Percentiles rank a stretch among this genome's conserved stretches.
Conservation (phyloP, 2,329 filamentous ascomycete species). For the Lachnellula subtilissima region DNA sequence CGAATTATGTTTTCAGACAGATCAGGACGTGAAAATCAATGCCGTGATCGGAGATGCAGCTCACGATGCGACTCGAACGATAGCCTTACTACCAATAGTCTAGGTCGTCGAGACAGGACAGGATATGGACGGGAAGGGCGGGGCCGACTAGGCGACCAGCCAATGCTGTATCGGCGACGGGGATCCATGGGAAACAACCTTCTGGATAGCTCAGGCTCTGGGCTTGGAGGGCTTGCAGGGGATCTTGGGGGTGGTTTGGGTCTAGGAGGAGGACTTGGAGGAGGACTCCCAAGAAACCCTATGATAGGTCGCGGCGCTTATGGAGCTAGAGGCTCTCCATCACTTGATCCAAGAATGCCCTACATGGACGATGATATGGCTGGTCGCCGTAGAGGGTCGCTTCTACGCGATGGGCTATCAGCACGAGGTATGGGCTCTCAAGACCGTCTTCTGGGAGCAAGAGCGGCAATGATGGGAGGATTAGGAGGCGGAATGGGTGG, state of each 20-base stretch:
- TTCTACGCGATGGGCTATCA: neutral
- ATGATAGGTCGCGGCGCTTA: neutral
- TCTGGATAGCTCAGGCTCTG: conserved; percentile 6
- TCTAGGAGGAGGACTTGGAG: conserved; percentile 1
- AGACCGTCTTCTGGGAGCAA: neutral
- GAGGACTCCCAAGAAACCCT: neutral
- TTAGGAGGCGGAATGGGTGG: neutral
- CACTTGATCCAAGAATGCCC: neutral
- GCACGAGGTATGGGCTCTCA: neutral
- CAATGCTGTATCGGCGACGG: conserved; percentile 7
- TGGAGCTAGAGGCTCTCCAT: neutral
- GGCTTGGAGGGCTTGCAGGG: neutral
- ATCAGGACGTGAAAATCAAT: neutral
- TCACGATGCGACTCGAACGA: conserved; percentile 2
- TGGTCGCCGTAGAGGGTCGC: neutral
- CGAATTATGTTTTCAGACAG: neutral
- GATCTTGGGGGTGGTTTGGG: neutral
- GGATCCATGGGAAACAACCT: conserved; percentile 6
- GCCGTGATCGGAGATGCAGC: neutral
- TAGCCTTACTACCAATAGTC: neutral
- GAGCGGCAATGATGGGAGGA: conserved; percentile 4
- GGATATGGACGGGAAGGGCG: conserved; percentile 3
- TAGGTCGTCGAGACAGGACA: neutral
- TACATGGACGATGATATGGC: conserved; percentile 1
- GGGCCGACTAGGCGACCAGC: conserved; percentile 1